These are phyloP conservation scores for Melaleuca alternifolia DNA, from an alignment of 345 rosid species.

Conservation along the genomic window DNA sequence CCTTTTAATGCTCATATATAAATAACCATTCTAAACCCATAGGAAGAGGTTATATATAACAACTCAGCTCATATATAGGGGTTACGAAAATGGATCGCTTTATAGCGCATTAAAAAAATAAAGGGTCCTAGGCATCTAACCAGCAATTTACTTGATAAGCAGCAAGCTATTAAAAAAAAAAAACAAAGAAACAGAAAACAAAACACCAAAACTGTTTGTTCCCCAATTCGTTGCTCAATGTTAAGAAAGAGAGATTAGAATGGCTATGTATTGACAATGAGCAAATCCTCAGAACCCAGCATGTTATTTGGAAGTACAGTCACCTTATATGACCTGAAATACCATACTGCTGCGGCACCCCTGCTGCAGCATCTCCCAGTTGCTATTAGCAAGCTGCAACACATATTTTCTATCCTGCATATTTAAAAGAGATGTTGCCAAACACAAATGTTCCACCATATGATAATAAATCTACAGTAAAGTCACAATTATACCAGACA, in stretches of 20 bases:
- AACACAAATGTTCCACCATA: neutral
- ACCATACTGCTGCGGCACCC: neutral
- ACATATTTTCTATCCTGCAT: neutral
- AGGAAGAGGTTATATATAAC: too few relatives aligned
- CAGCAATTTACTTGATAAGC: neutral
- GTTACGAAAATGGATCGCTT: too few relatives aligned
- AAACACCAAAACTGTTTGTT: neutral
- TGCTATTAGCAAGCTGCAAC: neutral
- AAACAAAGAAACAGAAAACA: too few relatives aligned
- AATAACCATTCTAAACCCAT: too few relatives aligned
- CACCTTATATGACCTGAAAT: neutral
- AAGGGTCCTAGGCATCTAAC: neutral
- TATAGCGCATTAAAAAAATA: neutral
- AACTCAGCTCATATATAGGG: too few relatives aligned
- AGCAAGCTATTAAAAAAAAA: neutral
- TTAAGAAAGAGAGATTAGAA: neutral
- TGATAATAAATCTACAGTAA: neutral
- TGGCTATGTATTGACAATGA: neutral
- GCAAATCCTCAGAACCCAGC: neutral
- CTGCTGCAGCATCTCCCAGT: neutral
- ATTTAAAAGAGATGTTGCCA: neutral
- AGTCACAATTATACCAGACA: neutral
- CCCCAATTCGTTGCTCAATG: neutral
- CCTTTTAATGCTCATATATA: too few relatives aligned
- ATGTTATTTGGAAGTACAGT: neutral